A percentile compares a stretch with the other conserved stretches of the same genome.
Conservation (phyloP, 345 rosid genomes). For the Eucalyptus polyanthemos region DNA sequence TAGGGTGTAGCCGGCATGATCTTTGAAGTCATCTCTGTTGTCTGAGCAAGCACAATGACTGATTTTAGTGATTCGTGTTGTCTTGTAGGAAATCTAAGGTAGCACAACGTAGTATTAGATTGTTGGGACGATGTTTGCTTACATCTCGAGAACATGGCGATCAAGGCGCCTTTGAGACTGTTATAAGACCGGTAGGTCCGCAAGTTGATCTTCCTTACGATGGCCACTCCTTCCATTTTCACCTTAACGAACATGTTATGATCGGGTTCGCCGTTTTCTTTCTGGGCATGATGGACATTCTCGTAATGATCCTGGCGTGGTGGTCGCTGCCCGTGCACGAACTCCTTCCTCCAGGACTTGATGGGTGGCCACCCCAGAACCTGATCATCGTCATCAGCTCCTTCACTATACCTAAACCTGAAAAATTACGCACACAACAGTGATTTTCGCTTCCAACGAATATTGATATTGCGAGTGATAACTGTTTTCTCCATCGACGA, state of each 20-base stretch:
- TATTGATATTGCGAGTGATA: neutral
- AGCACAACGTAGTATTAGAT: neutral
- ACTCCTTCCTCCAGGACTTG: conserved; percentile 51
- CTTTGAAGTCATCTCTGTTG: conserved; percentile 1
- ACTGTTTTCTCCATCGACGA: neutral
- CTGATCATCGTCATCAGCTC: conserved; percentile 6
- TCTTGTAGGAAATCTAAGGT: neutral
- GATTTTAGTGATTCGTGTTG: neutral
- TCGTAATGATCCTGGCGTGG: neutral
- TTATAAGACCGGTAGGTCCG: conserved; percentile 31
- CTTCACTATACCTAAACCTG: neutral
- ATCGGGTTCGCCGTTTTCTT: neutral
- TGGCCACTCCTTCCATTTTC: conserved; percentile 67
- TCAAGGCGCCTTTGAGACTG: conserved; percentile 28
- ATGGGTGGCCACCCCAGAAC: conserved; percentile 80
- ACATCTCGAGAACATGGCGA: conserved; percentile 38
- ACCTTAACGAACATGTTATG: conserved; percentile 39
- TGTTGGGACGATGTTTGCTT: neutral
- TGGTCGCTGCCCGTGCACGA: neutral
- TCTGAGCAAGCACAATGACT: neutral
- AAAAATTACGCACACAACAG: neutral
- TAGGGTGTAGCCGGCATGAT: conserved; percentile 12
- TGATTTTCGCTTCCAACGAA: neutral
- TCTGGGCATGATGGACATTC: neutral
- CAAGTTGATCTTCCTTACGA: conserved; percentile 50